phyloP scores from a whole-genome alignment of 495 filamentous ascomycete species.

The Rusavskia elegans region DNA sequence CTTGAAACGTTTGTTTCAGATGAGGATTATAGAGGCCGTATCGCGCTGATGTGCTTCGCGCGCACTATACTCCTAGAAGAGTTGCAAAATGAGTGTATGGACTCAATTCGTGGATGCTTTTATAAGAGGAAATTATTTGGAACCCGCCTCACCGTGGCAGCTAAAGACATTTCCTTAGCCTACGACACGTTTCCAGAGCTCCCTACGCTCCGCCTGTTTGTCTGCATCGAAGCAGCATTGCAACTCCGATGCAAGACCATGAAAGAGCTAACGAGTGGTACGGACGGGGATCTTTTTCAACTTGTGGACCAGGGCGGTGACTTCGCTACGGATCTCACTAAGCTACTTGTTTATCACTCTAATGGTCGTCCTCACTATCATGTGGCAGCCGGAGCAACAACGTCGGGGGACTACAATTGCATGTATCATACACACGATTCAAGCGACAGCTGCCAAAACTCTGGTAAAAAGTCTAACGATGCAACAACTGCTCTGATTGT shows the following conservation, averaged over 20 bases:
- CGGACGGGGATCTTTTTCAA: background rate
- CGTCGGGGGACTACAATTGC: too few species aligned
- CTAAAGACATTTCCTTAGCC: background rate
- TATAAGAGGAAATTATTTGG: background rate
- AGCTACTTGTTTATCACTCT: too few species aligned
- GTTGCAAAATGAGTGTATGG: background rate
- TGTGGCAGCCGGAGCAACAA: too few species aligned
- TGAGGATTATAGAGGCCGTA: background rate
- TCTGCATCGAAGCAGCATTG: background rate
- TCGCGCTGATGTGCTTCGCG: background rate
- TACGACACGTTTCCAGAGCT: background rate
- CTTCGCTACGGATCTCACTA: background rate
- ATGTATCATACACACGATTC: too few species aligned
- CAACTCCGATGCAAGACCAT: background rate
- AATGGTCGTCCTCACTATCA: too few species aligned
- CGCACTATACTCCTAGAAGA: background rate
- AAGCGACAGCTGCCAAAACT: too few species aligned
- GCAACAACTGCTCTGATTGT: too few species aligned
- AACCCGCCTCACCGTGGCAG: background rate
- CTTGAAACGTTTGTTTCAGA: background rate
- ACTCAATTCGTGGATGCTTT: background rate
- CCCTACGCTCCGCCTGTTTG: background rate
- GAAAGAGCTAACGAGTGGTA: background rate
- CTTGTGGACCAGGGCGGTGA: background rate
- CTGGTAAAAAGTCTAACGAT: too few species aligned